phyloP scores from a whole-genome alignment of 805 yeast genomes.

The Yarrowia hollandica region DNA sequence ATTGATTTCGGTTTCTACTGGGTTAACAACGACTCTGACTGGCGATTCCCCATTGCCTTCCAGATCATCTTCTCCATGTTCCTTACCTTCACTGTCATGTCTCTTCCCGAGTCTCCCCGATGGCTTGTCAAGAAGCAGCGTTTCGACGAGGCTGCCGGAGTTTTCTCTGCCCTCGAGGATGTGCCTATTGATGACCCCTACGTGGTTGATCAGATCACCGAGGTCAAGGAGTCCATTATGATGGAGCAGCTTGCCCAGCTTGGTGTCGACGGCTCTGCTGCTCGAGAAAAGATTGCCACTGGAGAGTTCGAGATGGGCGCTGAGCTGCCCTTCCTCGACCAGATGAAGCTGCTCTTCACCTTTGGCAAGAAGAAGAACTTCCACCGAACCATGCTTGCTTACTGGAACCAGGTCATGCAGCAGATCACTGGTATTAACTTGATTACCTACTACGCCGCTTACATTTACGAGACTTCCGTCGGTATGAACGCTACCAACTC shows the following conservation, averaged over 20 bases:
- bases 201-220: conserved; percentile 12
- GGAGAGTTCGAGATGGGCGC: conserved; percentile 19
- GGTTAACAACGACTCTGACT: conserved; percentile 55
- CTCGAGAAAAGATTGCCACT: not conserved
- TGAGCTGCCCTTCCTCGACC: conserved; percentile 17
- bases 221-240: conserved; percentile 26
- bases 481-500: conserved; percentile 48
- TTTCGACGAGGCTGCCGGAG: conserved; percentile 48
- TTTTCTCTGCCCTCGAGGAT: conserved; percentile 34
- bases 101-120: conserved; percentile 84
- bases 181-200: conserved; percentile 21
- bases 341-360: conserved; percentile 13
- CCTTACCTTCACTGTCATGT: conserved; percentile 59
- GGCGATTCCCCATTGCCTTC: conserved; percentile 80
- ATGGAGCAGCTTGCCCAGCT: conserved; percentile 25
- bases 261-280: conserved; percentile 6
- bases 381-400: conserved; percentile 41
- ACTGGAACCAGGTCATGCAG: conserved; percentile 55
- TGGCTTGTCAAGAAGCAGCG: conserved; percentile 70
- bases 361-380: conserved; percentile 30
- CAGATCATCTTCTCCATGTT: conserved; percentile 60
- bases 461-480: conserved; percentile 64
- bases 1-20: conserved; percentile 48
- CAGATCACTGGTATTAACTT: conserved; percentile 90
- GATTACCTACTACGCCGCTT: conserved; percentile 84